Conservation (phyloP, 768 basidiomycete genomes). For the Auricularia cornea region DNA sequence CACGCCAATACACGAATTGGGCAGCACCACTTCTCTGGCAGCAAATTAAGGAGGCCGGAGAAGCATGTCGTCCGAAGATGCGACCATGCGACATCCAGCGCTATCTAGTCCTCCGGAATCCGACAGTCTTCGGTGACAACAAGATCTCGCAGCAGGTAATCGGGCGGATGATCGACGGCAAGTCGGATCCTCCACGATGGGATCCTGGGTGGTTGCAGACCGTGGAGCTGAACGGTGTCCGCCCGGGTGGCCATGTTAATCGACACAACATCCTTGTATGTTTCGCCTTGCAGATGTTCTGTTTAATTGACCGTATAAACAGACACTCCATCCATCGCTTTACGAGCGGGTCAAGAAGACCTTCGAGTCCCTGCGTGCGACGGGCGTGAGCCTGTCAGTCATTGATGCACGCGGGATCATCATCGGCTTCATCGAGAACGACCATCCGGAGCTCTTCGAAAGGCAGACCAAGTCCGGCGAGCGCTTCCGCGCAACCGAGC, state of each 20-base stretch:
- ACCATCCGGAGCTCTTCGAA: conserved; percentile 21
- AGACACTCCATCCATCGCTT: conserved; percentile 9
- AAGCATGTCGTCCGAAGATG: not conserved
- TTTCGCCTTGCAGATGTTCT: too few relatives aligned
- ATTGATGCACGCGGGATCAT: conserved; percentile 23
- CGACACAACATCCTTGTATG: not conserved
- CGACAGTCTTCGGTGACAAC: not conserved
- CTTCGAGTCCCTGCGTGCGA: conserved; percentile 14
- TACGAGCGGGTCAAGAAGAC: conserved; percentile 11
- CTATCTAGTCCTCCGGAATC: not conserved
- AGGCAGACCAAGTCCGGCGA: conserved; percentile 17
- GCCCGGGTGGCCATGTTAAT: not conserved
- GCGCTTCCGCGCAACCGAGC: conserved; percentile 21
- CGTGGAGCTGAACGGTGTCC: not conserved
- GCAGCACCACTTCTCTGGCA: not conserved
- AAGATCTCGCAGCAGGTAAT: not conserved
- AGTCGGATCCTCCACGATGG: not conserved
- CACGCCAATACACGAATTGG: not conserved
- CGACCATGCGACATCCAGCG: not conserved
- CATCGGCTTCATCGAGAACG: conserved; percentile 18
- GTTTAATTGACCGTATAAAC: too few relatives aligned
- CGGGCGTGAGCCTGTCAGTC: conserved; percentile 17
- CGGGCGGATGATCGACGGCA: not conserved
- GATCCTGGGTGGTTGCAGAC: not conserved
- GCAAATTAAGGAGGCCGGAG: not conserved